These are phyloP conservation scores for Nitzschia palea DNA, from an alignment of 108 stramenopile species.

Conservation along the genomic window DNA sequence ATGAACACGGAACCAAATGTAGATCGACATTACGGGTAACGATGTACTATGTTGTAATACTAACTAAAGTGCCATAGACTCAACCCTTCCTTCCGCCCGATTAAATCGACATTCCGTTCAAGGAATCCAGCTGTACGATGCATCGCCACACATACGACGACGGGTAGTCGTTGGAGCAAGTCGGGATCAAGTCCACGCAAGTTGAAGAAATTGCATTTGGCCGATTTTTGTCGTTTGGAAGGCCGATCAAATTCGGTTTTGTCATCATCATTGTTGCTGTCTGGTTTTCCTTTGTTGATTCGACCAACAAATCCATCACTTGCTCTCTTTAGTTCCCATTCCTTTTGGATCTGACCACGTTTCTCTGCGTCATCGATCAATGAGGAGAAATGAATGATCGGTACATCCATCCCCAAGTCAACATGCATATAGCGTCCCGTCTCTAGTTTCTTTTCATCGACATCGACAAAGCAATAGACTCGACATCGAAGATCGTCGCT, in stretches of 20 bases:
- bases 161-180: conserved; percentile 58
- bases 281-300: conserved; percentile 52
- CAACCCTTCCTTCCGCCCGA: conserved; percentile 74
- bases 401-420: conserved; percentile 44
- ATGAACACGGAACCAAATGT: too few species aligned
- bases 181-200: background rate
- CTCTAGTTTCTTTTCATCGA: conserved; percentile 81
- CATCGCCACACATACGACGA: conserved; percentile 89
- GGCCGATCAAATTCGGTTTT: background rate
- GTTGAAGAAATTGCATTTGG: conserved; percentile 13
- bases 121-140: conserved; percentile 82
- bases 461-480: conserved; percentile 82
- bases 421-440: conserved; percentile 58
- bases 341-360: conserved; percentile 10
- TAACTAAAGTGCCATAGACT: conserved; percentile 83
- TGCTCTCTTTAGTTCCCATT: conserved; percentile 24
- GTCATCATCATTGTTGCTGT: background rate
- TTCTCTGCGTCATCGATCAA: conserved; percentile 35
- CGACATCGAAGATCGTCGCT: conserved; percentile 41
- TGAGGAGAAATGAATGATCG: conserved; percentile 84
- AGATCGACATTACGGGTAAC: background rate
- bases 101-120: conserved; percentile 72
- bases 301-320: conserved; percentile 35
- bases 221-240: background rate
- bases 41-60: background rate